These are phyloP conservation scores for Microbotryum violaceum DNA, from an alignment of 1,284 basidiomycete genomes.

Conservation along the genomic window DNA sequence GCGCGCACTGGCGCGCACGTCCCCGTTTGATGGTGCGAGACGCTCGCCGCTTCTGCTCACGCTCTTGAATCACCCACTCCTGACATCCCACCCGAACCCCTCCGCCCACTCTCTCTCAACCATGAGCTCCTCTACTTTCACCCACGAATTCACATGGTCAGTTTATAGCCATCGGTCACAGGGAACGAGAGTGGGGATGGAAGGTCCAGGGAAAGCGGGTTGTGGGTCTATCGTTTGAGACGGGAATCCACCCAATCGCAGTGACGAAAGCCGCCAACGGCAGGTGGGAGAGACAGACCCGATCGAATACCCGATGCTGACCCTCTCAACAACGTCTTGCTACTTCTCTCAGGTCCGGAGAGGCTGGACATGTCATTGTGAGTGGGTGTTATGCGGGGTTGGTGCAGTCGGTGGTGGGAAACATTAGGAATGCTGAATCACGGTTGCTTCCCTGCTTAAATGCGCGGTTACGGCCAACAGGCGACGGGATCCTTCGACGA, in stretches of 20 bases:
- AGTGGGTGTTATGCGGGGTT: neutral
- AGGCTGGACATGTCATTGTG: slow-evolving; percentile 9
- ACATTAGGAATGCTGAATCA: neutral
- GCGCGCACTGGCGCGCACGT: neutral
- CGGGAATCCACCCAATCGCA: neutral
- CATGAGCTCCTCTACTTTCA: neutral
- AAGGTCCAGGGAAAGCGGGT: neutral
- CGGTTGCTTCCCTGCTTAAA: neutral
- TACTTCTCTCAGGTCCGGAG: slow-evolving; percentile 1
- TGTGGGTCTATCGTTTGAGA: neutral
- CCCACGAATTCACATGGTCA: slow-evolving; percentile 14
- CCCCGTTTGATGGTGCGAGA: neutral
- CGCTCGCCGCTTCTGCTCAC: neutral
- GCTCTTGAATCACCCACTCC: neutral
- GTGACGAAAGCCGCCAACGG: neutral
- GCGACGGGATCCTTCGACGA: slow-evolving; percentile 16
- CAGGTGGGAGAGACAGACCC: neutral
- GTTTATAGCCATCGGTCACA: neutral
- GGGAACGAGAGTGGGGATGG: neutral
- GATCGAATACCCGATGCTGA: neutral
- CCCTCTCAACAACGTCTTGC: neutral
- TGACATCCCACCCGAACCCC: neutral
- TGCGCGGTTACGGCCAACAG: neutral
- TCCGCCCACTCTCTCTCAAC: neutral
- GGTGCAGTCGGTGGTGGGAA: neutral